phyloP scores from a whole-genome alignment of 495 filamentous ascomycete species.

The Articulospora tetracladia region DNA sequence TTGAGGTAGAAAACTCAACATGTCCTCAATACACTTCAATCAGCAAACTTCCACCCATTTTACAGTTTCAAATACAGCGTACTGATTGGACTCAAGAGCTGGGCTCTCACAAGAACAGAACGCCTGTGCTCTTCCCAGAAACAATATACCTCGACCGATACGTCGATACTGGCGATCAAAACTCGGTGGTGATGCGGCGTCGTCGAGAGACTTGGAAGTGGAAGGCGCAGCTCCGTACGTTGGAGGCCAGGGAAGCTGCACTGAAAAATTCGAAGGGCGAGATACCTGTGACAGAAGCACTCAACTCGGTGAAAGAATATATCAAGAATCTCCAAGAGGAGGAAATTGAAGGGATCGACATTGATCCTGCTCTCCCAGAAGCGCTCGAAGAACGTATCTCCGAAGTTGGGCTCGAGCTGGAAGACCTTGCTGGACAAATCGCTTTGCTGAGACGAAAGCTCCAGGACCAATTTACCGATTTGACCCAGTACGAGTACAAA shows the following conservation, averaged over 20 bases:
- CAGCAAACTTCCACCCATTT: constrained; percentile 69
- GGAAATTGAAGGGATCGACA: constrained; percentile 19
- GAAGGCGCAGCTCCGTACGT: constrained; percentile 55
- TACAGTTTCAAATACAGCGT: constrained; percentile 86
- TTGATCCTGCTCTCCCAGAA: constrained; percentile 19
- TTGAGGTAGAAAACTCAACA: constrained; percentile 58
- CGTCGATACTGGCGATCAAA: constrained; percentile 57
- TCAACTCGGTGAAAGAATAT: constrained; percentile 25
- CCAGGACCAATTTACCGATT: constrained; percentile 57
- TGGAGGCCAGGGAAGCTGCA: constrained; percentile 24
- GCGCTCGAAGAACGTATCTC: constrained; percentile 20
- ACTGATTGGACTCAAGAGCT: constrained; percentile 62
- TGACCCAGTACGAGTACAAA: constrained; percentile 64
- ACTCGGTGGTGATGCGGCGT: constrained; percentile 52
- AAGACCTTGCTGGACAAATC: constrained; percentile 17
- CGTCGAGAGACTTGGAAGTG: constrained; percentile 70
- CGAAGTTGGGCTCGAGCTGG: constrained; percentile 21
- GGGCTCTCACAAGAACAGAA: constrained; percentile 69
- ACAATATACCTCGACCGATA: constrained; percentile 87
- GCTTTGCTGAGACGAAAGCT: constrained; percentile 32
- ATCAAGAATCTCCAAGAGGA: constrained; percentile 24
- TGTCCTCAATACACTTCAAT: constrained; percentile 74
- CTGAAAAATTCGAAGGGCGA: constrained; percentile 12
- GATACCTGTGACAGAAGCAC: constrained; percentile 22
- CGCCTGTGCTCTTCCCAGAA: constrained; percentile 70